A percentile compares a stretch with the other conserved stretches of the same genome.
These are phyloP conservation scores for Aspergillus phoenicis DNA, from an alignment of 2,329 filamentous ascomycete genomes.

Conservation along the genomic window DNA sequence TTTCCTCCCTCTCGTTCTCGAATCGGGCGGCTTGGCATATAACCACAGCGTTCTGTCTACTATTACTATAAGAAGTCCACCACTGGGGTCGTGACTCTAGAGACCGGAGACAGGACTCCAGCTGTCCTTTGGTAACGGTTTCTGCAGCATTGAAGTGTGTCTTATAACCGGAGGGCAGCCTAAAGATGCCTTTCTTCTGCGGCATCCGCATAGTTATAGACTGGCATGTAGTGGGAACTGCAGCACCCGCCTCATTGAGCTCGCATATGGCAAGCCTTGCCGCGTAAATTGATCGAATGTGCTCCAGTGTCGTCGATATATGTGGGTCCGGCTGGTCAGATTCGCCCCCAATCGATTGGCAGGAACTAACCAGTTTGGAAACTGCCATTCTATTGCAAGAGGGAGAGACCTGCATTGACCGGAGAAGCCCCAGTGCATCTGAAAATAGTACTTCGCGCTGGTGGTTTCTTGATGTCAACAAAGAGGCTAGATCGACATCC, in stretches of 20 bases:
- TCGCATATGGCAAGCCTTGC: conserved; percentile 66
- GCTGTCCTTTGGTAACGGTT: conserved; percentile 25
- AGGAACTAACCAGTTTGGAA: conserved; percentile 55
- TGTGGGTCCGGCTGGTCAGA: conserved; percentile 27
- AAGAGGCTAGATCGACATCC: conserved; percentile 31
- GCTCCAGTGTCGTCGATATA: conserved; percentile 41
- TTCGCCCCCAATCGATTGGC: conserved; percentile 51
- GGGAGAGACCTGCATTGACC: conserved; percentile 49
- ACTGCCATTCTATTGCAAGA: conserved; percentile 58
- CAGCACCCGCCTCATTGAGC: conserved; percentile 55
- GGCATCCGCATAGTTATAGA: conserved; percentile 49
- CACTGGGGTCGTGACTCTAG: conserved; percentile 58
- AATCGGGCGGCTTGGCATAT: conserved; percentile 64
- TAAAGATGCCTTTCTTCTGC: conserved; percentile 32
- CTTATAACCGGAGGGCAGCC: conserved; percentile 26
- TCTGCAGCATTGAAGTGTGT: conserved; percentile 21
- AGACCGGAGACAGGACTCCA: conserved; percentile 56
- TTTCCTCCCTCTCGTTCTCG: conserved; percentile 58
- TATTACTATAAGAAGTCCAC: conserved; percentile 68
- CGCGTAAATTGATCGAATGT: conserved; percentile 60
- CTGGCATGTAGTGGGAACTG: conserved; percentile 55
- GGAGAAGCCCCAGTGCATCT: conserved; percentile 47
- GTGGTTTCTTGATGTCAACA: conserved; percentile 26
- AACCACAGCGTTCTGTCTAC: conserved; percentile 60
- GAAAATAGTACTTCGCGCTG: conserved; percentile 42